Evolutionary conservation across 345 rosid species (phyloP), one percentile per base, ranked within the genome.

Genomic region (Salix arbutifolia): DNA sequence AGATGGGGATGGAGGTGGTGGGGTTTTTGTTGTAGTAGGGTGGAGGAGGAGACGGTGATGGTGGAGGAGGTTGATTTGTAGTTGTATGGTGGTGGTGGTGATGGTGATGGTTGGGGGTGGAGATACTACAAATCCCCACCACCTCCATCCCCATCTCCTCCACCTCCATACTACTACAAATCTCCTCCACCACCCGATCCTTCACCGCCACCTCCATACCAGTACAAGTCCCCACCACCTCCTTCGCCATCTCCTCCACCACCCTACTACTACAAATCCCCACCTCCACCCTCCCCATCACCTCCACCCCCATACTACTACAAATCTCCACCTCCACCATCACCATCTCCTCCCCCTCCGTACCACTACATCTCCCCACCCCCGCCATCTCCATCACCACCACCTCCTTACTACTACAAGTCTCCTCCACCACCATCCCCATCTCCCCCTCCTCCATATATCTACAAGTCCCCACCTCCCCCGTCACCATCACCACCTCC

Each of bases 191-290:
- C 77, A 48, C 77, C 77, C 3, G 3, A 0, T 0, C n/a, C 8
- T 1, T 75, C 77, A 12, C 77, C 77, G 2, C 77, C 71, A 2
- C 77, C 71, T 0, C 77, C 77, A 13, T 75, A 75, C 35, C n/a
- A 48, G 5, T 75, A 75, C 65, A 16, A 65, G 0, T 66, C 72
- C 0, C 78, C 78, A 0, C 78, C 73, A 0, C 73, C 78, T 4
- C 67, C 78, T 6, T 18, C 40, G 1, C 2, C 37, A 33, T 35
- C 70, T 17, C 26, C 50, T 6, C 69, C 78, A 0, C 69, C 44
- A 31, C 69, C 44, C 2, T 75, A 75, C 73, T 40, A 67, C 8
- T 75, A 75, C 28, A 11, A 75, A 0, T 75, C 78, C 0, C 78
- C 78, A 0, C 78, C 78, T 0, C 78, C 78, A 10, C 78, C 78